Evolutionary conservation across 2,329 filamentous ascomycete genomes (phyloP), one percentile per base, ranked within the genome.

Genomic region (Triangularia setosa): DNA sequence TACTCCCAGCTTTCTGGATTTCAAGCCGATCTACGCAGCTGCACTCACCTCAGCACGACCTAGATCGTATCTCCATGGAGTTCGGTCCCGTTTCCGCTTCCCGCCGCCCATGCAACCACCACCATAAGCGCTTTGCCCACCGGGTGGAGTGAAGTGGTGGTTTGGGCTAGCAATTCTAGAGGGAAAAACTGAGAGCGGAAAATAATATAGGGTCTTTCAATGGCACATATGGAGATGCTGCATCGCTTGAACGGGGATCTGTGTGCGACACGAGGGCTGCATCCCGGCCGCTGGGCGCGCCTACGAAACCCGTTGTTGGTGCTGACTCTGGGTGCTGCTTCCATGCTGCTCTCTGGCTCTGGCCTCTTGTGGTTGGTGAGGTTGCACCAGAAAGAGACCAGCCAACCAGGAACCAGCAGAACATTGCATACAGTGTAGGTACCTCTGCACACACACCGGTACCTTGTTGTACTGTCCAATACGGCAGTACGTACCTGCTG

Each of bases 381-480:
- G 40, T 48, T 48, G 25, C 58, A 60, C 58, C 44, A 48, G 24
- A 33, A n/a, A 24, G 35, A 55, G 61, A 61, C 58, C 58, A 56
- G 56, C 63, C 63, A 57, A 64, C 63, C 65, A 64, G 58, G 59
- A 62, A 58, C 30, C 62, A 35, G 33, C 33, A 40, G 33, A n/a
- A n/a, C 7, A 40, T 40, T 40, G 16, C 33, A 40, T 58, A 58
- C 52, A 71, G 48, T 58, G 24, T 28, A 58, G 68, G 70, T 72
- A 72, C 68, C 68, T 68, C 62, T 70, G 67, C 67, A 67, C 61
- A 56, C 59, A 55, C 59, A 57, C 61, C 61, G 67, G 70, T 72
- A 72, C 69, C 65, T 68, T 61, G 61, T 69, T 68, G 70, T 72
- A 72, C 70, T 66, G 66, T 24, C 23, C 9, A 28, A 55, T 27